These are phyloP conservation scores for Saccharomyces pastorianus DNA, from an alignment of 1,139 yeast genomes.

Conservation along the genomic window DNA sequence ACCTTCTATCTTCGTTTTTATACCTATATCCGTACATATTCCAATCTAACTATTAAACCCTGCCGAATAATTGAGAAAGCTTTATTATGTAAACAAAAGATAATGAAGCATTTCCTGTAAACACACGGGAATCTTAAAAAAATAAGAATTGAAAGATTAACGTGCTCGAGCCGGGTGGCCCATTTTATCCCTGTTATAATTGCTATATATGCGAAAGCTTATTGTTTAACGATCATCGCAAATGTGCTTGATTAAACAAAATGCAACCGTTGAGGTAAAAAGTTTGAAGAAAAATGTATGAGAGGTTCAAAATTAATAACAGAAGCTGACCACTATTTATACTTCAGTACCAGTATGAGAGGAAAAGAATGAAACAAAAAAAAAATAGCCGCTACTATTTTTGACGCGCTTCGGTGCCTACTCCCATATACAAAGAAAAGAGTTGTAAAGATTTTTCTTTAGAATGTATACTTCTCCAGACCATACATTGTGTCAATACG, in stretches of 20 bases:
- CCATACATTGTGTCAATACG: not conserved
- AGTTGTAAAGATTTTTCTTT: not conserved
- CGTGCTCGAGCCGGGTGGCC: not conserved
- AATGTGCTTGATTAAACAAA: not conserved
- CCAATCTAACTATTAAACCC: no score
- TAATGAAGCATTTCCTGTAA: not conserved
- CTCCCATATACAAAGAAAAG: not conserved
- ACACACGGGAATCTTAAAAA: not conserved
- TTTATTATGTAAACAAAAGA: not conserved
- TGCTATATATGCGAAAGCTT: not conserved
- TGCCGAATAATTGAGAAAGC: not conserved
- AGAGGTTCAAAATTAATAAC: not conserved
- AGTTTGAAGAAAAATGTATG: no score
- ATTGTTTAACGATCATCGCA: no score
- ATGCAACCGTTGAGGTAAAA: not conserved
- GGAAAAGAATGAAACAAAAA: not conserved
- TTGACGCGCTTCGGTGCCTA: not conserved
- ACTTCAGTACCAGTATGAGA: not conserved
- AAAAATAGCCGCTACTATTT: not conserved
- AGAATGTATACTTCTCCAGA: not conserved
- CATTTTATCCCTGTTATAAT: not conserved
- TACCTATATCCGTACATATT: not conserved
- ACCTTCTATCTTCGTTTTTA: not conserved
- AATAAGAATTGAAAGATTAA: not conserved
- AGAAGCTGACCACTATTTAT: not conserved